Conservation (phyloP, 2,329 filamentous ascomycete genomes). For the Hyphodiscus sp. region DNA sequence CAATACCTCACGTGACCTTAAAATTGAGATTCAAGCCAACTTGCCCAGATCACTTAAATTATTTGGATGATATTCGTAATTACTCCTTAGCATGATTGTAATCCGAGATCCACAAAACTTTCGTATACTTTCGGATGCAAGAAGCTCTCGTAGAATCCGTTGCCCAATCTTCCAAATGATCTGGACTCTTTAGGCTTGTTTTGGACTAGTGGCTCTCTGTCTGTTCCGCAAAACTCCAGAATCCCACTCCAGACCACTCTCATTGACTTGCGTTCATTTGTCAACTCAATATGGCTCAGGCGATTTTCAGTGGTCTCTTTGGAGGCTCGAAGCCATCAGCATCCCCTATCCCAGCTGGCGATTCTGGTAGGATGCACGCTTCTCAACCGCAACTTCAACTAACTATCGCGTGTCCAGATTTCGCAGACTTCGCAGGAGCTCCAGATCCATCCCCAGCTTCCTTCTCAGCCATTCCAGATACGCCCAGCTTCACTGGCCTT, state of each 20-base stretch:
- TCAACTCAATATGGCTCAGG: slow-evolving; percentile 24
- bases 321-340: slow-evolving; percentile 58
- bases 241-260: not conserved
- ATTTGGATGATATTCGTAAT: too few relatives aligned
- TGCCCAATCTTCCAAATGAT: not conserved
- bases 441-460: slow-evolving; percentile 57
- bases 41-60: too few relatives aligned
- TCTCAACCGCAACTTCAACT: slow-evolving; percentile 2
- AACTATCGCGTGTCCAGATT: slow-evolving; percentile 53
- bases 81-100: too few relatives aligned
- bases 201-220: not conserved
- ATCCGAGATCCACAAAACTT: too few relatives aligned
- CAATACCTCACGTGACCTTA: too few relatives aligned
- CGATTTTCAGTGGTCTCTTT: slow-evolving; percentile 50
- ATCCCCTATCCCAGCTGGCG: slow-evolving; percentile 43
- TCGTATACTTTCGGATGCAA: too few relatives aligned
- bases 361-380: slow-evolving; percentile 52
- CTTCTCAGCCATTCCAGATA: slow-evolving; percentile 37
- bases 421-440: slow-evolving; percentile 84
- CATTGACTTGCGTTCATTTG: slow-evolving; percentile 1
- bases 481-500: slow-evolving; percentile 41
- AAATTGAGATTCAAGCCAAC: too few relatives aligned
- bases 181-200: not conserved
- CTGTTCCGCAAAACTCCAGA: slow-evolving; percentile 2
- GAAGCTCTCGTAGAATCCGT: too few relatives aligned